Evolutionary conservation across 192 early-diverging fungal species (phyloP), one percentile per base, ranked within the genome.

Genomic region (Coemansia javaensis): DNA sequence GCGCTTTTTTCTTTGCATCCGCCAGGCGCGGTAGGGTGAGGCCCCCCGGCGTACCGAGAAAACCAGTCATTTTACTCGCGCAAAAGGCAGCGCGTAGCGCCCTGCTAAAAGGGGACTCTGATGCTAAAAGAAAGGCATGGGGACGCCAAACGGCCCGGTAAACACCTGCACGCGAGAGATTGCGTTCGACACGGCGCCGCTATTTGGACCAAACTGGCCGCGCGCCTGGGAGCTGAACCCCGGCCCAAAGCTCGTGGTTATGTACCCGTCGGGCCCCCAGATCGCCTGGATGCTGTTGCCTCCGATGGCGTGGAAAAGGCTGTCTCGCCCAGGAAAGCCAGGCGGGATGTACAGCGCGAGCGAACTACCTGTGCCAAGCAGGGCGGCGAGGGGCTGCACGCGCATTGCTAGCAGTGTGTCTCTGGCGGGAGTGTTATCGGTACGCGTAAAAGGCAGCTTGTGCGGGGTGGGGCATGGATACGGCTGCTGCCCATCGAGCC

Each of bases 221-320:
- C 34, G 44, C 53, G 61, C 56, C 14, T 73, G 69, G 3, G 69
- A 65, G 22, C 35, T 50, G 21, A 73, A 72, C 9, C 69, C 69
- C 2, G 69, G 69, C 4, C 62, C 57, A 42, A 50, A 50, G 39
- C 69, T 73, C 3, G 58, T 57, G 8, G 69, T 53, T 7, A 40
- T 33, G 36, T 65, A 73, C 0, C 69, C 69, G 27, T 59, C 44
- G 2, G 69, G 62, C 1, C 62, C 69, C 69, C 69, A 73, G 2
- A 57, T 5, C 4, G 69, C 57, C 20, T 61, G 69, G 6, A 73
- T 65, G 7, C 22, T 33, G 45, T 60, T 64, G 1, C 62, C 69
- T 23, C 50, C 56, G 17, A 57, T 33, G 0, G 69, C 53, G 32
- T 42, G 46, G 15, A 65, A 50, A 7, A 40, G 31, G n/a, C 69